Evolutionary conservation across 2,329 filamentous ascomycete species (phyloP).

Genomic region (Microdochium bolleyi): DNA sequence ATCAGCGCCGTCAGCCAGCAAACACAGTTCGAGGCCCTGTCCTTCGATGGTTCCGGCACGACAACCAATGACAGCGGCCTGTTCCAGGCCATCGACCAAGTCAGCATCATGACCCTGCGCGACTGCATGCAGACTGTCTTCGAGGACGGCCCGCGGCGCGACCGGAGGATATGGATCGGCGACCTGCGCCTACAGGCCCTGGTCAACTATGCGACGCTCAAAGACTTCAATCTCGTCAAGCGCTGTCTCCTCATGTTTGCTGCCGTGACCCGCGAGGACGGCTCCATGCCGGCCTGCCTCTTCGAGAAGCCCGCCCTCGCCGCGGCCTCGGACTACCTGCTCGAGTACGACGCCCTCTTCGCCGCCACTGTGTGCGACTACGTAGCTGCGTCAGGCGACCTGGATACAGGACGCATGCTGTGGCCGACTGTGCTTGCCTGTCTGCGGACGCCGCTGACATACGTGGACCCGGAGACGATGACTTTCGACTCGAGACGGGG

Average conservation of each 20-base stretch:
- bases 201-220: conserved; percentile 26
- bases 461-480: conserved; percentile 12
- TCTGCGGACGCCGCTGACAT: conserved; percentile 14
- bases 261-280: conserved; percentile 20
- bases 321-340: conserved; percentile 23
- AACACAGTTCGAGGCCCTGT: conserved; percentile 7
- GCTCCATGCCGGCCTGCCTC: conserved; percentile 22
- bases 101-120: conserved; percentile 22
- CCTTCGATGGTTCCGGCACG: conserved; percentile 1
- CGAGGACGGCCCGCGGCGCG: conserved; percentile 26
- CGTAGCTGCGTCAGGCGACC: conserved; percentile 19
- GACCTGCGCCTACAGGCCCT: conserved; percentile 26
- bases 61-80: conserved; percentile 6
- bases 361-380: conserved; percentile 22
- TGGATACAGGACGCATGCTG: conserved; percentile 15
- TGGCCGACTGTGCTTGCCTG: conserved; percentile 22
- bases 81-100: conserved; percentile 18
- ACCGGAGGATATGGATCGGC: conserved; percentile 26
- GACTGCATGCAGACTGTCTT: conserved; percentile 30
- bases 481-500: conserved; percentile 9
- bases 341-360: conserved; percentile 27
- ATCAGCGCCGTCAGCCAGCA: conserved; percentile 17
- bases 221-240: conserved; percentile 23
- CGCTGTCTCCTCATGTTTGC: conserved; percentile 26
- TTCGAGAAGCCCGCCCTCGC: conserved; percentile 22